These are phyloP conservation scores for Hortiboletus flavorubellus DNA, from an alignment of 768 basidiomycete species.

Conservation along the genomic window DNA sequence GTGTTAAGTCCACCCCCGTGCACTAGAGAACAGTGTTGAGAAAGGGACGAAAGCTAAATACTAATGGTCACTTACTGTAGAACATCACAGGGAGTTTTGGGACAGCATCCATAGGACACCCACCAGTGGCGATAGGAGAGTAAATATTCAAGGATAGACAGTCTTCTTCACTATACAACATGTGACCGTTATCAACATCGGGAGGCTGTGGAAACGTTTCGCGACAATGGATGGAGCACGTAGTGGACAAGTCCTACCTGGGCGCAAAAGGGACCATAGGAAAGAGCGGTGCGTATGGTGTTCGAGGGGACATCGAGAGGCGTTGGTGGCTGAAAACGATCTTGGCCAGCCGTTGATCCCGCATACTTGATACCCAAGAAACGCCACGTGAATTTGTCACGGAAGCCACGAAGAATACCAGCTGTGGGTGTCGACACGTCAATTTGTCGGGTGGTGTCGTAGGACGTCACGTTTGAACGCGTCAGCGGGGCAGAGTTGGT, in stretches of 20 bases:
- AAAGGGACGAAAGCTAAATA: background rate
- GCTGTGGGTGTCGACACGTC: slow-evolving; percentile 12
- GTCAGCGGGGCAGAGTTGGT: slow-evolving; percentile 20
- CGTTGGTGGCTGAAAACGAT: slow-evolving; percentile 12
- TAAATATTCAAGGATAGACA: slow-evolving; percentile 21
- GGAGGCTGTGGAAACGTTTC: slow-evolving; percentile 5
- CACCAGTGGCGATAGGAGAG: slow-evolving; percentile 5
- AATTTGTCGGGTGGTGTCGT: slow-evolving; percentile 14
- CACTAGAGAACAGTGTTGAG: slow-evolving; percentile 5
- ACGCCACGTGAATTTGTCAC: slow-evolving; percentile 18
- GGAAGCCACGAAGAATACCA: slow-evolving; percentile 18
- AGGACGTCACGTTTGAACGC: slow-evolving; percentile 19
- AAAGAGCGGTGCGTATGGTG: background rate
- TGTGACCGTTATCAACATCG: slow-evolving; percentile 12
- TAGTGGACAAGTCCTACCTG: slow-evolving; percentile 3
- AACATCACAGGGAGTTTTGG: slow-evolving; percentile 23
- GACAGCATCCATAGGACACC: background rate
- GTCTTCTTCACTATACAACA: slow-evolving; percentile 11
- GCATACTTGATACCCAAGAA: slow-evolving; percentile 9
- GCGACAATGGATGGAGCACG: background rate
- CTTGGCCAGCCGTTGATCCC: slow-evolving; percentile 1
- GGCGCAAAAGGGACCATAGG: slow-evolving; percentile 19
- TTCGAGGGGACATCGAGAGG: background rate
- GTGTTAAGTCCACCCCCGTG: slow-evolving; percentile 18
- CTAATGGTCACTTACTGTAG: background rate